Base-by-base conservation (phyloP, 2,329 filamentous ascomycete species). In the Fragosphaeria purpurea region DNA sequence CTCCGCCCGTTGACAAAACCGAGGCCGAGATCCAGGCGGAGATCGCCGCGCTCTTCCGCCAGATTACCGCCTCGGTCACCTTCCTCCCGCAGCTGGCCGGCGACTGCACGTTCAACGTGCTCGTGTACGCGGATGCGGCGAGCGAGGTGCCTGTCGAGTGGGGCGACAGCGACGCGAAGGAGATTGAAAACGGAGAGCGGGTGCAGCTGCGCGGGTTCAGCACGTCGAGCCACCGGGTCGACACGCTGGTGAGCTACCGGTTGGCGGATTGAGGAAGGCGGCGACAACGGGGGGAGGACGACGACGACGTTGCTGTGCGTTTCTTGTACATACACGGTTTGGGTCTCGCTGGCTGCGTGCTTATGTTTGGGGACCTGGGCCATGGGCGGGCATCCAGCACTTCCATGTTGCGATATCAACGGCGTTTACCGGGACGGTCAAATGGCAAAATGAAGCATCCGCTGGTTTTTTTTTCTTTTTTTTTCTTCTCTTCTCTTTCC, bases 161-260 rank as follows among this genome's bases (percentile, higher is more conserved):
- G 93, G 93, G 93, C 44, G 93, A 98, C 70, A 95, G 88, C 59
- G 93, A 97, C 67, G 90, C 91, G 50, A 96, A 95, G 72, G 93
- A 98, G 73, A 96, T 98, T 57, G 75, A 83, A 64, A 87, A 93
- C 60, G 91, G 88, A 41, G 93, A 98, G 73, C 89, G 93, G 64
- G 93, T 98, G 34, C 90, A 96, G 70, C 71, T 98, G 63, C 79
- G 93, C 54, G 95, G 91, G 57, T 98, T 97, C 72, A 96, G 90
- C 67, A 98, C 93, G 12, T 89, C 85, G 57, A 95, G 84, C 61
- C 93, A 98, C 67, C 80, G 87, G 31, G 91, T 98, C 32, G 93
- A 96, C 64, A 98, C 93, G 1, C 70, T 97, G 57, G 93, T 98
- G 50, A 96, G 89, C 71, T 98, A 98, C 67, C 80, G 88, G 61